Evolutionary conservation across 31 red algal species (phyloP).

Genomic region (Odonthalia washingtoniensis): DNA sequence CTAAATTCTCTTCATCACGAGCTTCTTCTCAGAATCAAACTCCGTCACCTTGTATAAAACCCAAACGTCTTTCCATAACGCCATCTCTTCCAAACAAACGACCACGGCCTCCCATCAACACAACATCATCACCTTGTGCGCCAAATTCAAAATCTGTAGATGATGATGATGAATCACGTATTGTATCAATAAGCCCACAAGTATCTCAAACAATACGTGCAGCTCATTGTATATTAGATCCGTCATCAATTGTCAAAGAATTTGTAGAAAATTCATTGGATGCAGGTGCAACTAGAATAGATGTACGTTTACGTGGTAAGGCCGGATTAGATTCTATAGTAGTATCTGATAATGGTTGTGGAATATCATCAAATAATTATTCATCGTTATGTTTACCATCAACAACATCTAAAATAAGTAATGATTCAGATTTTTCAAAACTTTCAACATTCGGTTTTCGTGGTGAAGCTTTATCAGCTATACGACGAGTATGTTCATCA

Average conservation of each 20-base stretch:
- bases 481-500: constrained; percentile 52
- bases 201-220: constrained; percentile 31
- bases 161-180: too few relatives aligned
- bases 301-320: constrained; percentile 71
- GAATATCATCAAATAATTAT: constrained; percentile 63
- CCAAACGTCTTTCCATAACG: too few relatives aligned
- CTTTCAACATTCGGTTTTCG: constrained; percentile 89
- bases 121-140: too few relatives aligned
- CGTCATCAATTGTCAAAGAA: constrained; percentile 83
- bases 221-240: constrained; percentile 72
- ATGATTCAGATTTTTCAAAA: constrained; percentile 36
- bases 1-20: neutral
- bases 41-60: neutral
- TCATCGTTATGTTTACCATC: constrained; percentile 48
- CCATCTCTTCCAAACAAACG: too few relatives aligned
- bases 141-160: too few relatives aligned
- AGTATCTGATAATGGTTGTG: constrained; percentile 85
- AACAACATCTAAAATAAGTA: constrained; percentile 82
- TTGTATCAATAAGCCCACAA: too few relatives aligned
- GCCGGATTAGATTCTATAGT: constrained; percentile 71
- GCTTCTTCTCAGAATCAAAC: neutral
- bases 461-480: constrained; percentile 87
- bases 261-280: constrained; percentile 93
- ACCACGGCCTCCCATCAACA: too few relatives aligned
- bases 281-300: constrained; percentile 74